A percentile compares a stretch with the other conserved stretches of the same genome.
Conservation (phyloP, 2,329 filamentous ascomycete species). For the Davidsoniella neocaledoniae region DNA sequence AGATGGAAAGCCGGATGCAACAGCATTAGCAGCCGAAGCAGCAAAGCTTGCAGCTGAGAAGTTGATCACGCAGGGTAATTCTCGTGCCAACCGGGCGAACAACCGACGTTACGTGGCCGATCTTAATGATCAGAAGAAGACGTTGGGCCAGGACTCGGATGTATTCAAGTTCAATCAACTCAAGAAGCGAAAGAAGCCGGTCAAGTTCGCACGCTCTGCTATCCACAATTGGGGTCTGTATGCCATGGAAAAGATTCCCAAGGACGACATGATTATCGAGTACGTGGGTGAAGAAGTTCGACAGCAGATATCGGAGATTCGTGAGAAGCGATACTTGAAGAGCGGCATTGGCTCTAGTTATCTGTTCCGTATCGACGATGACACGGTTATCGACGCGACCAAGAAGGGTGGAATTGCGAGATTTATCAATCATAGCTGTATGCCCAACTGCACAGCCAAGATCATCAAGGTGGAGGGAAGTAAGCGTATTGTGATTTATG, state of each 20-base stretch:
- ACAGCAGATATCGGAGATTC: slow-evolving; percentile 92
- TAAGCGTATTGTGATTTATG: slow-evolving; percentile 98
- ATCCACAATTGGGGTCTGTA: slow-evolving; percentile 99
- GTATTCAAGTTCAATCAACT: slow-evolving; percentile 96
- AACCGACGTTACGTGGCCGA: slow-evolving; percentile 90
- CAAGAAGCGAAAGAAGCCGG: slow-evolving; percentile 98
- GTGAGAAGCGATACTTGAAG: slow-evolving; percentile 81
- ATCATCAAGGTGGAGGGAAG: slow-evolving; percentile 98
- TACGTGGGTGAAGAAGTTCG: slow-evolving; percentile 96
- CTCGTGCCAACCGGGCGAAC: slow-evolving; percentile 84
- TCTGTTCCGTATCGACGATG: slow-evolving; percentile 94
- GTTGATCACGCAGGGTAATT: slow-evolving; percentile 70
- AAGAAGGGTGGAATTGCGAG: slow-evolving; percentile 96
- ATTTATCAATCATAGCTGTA: slow-evolving; percentile 98
- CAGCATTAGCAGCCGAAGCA: slow-evolving; percentile 49
- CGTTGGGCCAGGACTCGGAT: slow-evolving; percentile 66
- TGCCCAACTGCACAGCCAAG: slow-evolving; percentile 96
- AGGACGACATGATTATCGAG: slow-evolving; percentile 99
- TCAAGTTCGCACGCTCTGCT: slow-evolving; percentile 91
- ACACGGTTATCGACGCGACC: slow-evolving; percentile 92
- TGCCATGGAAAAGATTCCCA: slow-evolving; percentile 89
- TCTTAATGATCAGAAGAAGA: slow-evolving; percentile 87
- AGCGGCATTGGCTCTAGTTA: slow-evolving; percentile 96
- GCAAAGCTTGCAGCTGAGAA: slow-evolving; percentile 64
- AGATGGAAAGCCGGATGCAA: slow-evolving; percentile 44